Base-by-base conservation (phyloP, 2,329 filamentous ascomycete species). In the Phoma sp. region DNA sequence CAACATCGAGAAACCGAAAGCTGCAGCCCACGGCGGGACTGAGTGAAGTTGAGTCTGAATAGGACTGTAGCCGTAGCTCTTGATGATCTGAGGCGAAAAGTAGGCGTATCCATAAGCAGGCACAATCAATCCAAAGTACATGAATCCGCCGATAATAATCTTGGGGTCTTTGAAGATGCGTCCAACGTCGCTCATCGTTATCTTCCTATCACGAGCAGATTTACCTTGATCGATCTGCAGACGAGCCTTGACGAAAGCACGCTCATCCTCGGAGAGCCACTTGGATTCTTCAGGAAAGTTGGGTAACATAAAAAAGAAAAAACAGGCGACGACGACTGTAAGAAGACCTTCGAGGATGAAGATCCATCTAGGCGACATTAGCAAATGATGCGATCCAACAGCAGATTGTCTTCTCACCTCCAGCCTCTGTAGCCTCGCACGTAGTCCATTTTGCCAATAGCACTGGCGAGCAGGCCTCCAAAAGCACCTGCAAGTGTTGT, bases 381-480 rank as follows among this genome's bases (percentile, higher is more conserved):
- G 18, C n/a, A 8, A 25, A 10, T 5, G 7, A 2, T 13, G 6
- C 24, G 14, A 10, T 7, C 2, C 93, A 59, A 92, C 89, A 88
- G 89, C 93, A 10, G 89, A 10, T 36, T 7, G 13, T 29, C 10
- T 25, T 41, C 18, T 14, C 39, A 24, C 18, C 18, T 80, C 90
- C 90, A 95, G 8, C 88, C 90, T 1, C 74, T 65, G 66, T 93
- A 95, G 22, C 85, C 86, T 7, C 79, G 75, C 9, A 89, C 60
- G 3, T 84, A 83, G 60, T 91, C 84, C 90, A 96, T 93, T 68
- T 95, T 90, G n/a, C 90, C 90, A 59, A 97, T 96, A 0, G 88
- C 93, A 1, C 86, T 88, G 0, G 93, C 93, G 4, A 97, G 81
- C 1, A 97, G 82, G 2, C 92, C 92, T 38, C 91, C 92, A 66